These are phyloP conservation scores for Rhizopogon vinicolor DNA, from an alignment of 768 basidiomycete genomes.

Conservation along the genomic window DNA sequence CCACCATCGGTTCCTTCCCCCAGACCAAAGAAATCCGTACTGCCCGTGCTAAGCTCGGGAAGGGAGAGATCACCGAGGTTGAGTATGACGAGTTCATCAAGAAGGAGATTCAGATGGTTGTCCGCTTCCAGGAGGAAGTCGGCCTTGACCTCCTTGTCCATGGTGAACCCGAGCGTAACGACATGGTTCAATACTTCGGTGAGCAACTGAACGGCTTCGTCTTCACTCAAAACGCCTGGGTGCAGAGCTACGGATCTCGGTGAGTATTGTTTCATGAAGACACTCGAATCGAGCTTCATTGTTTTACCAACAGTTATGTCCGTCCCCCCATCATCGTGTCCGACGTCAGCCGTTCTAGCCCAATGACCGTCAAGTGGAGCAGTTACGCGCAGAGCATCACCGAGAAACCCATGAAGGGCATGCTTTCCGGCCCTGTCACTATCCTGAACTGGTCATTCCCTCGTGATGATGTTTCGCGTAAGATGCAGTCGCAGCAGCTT, in stretches of 20 bases:
- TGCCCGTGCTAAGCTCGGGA: constrained; percentile 92
- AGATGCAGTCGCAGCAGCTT: constrained; percentile 96
- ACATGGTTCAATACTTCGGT: constrained; percentile 99
- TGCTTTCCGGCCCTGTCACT: constrained; percentile 97
- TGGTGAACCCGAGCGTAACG: constrained; percentile 98
- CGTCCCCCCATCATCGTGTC: constrained; percentile 98
- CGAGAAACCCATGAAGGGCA: constrained; percentile 96
- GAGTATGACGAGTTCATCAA: constrained; percentile 98
- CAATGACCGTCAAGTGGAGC: constrained; percentile 98
- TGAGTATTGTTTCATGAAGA: constrained; percentile 27
- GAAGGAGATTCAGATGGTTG: constrained; percentile 91
- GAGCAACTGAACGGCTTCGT: constrained; percentile 93
- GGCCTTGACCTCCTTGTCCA: constrained; percentile 97
- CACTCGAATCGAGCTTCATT: constrained; percentile 6
- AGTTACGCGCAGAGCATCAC: constrained; percentile 95
- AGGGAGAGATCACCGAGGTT: constrained; percentile 79
- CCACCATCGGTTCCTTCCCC: constrained; percentile 98
- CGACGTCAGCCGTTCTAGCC: constrained; percentile 86
- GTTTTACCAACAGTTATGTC: constrained; percentile 61
- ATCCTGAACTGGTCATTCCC: constrained; percentile 99
- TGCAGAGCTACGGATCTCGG: constrained; percentile 99
- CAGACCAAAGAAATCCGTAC: constrained; percentile 99
- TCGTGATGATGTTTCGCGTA: constrained; percentile 93
- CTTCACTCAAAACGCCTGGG: constrained; percentile 99
- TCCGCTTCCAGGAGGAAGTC: constrained; percentile 95